Percentiles rank a stretch among this genome's conserved stretches.
These are phyloP conservation scores for Sphaceloma murrayae DNA, from an alignment of 2,329 filamentous ascomycete genomes.

Conservation along the genomic window DNA sequence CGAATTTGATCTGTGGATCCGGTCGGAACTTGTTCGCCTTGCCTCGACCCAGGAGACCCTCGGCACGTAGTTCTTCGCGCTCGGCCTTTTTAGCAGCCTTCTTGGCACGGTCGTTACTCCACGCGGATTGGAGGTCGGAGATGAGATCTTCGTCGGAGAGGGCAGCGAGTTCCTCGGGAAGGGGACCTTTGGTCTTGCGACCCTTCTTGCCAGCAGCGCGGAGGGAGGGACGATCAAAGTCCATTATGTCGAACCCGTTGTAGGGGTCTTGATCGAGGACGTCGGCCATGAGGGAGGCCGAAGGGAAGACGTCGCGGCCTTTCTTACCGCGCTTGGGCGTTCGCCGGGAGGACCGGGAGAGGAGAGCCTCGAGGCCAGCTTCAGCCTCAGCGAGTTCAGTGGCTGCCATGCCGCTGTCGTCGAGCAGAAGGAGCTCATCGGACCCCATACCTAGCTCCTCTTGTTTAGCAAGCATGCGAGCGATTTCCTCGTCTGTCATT, in stretches of 20 bases:
- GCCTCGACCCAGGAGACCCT: conserved; percentile 33
- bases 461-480: conserved; percentile 51
- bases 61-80: conserved; percentile 37
- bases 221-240: conserved; percentile 63
- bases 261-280: conserved; percentile 50
- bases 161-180: conserved; percentile 29
- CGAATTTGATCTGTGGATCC: conserved; percentile 59
- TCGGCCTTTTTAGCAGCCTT: conserved; percentile 40
- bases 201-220: conserved; percentile 51
- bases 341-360: conserved; percentile 20
- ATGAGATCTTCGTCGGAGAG: conserved; percentile 38
- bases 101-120: conserved; percentile 38
- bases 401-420: conserved; percentile 30
- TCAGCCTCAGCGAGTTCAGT: conserved; percentile 27
- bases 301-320: too few relatives aligned
- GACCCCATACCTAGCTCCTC: conserved; percentile 53
- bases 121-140: conserved; percentile 32
- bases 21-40: conserved; percentile 35
- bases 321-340: conserved; percentile 17
- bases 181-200: conserved; percentile 36
- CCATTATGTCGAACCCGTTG: conserved; percentile 75
- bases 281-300: conserved; percentile 48
- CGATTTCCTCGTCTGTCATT: conserved; percentile 53
- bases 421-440: conserved; percentile 50
- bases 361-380: conserved; percentile 25